Base-by-base conservation (phyloP, 495 filamentous ascomycete species). In the Xylaria bambusicola region DNA sequence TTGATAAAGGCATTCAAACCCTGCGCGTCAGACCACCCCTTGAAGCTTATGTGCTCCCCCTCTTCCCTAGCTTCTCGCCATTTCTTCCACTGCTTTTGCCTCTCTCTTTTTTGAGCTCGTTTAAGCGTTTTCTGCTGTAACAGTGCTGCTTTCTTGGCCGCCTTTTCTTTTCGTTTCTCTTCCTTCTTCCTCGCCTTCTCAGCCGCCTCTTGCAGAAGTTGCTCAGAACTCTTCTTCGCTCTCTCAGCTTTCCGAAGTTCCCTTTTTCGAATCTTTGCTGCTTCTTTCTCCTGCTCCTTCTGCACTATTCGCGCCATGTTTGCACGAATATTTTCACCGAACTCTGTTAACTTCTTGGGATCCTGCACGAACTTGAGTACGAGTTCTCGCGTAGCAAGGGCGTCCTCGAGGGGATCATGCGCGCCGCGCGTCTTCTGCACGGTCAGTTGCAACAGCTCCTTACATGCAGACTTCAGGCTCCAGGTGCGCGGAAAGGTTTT, bases 371-470 rank as follows among this genome's bases (percentile, higher is more conserved):
- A 71, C 61, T 70, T 64, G 17, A 71, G 50, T 0, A 70, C 48
- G 13, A 81, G 50, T n/a, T 78, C 76, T 17, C 76, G 69, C 4
- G 69, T 56, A 0, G 76, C 76, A 1, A 76, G 35, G 0, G 77
- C 70, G 44, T 77, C 75, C 56, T 82, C 76, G 0, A 82, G 8
- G 52, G 70, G 75, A 60, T 76, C 69, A 41, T 77, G 71, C 0
- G 63, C 62, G 3, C 31, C 26, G 23, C 60, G 61, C 6, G 44
- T 62, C 0, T 49, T 38, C 40, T 79, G 73, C n/a, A 81, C 75
- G 0, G 61, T 49, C 12, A 70, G 47, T 0, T 66, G 65, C 20
- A 80, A 52, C 2, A 66, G 62, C 12, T 66, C 64, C 27, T 51
- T 47, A 3, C 61, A 31, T 26, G 75, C 52, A 2, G 62, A 53